Base-by-base conservation (phyloP, 176 grass and related monocot genomes). In the Elymus sibiricus region DNA sequence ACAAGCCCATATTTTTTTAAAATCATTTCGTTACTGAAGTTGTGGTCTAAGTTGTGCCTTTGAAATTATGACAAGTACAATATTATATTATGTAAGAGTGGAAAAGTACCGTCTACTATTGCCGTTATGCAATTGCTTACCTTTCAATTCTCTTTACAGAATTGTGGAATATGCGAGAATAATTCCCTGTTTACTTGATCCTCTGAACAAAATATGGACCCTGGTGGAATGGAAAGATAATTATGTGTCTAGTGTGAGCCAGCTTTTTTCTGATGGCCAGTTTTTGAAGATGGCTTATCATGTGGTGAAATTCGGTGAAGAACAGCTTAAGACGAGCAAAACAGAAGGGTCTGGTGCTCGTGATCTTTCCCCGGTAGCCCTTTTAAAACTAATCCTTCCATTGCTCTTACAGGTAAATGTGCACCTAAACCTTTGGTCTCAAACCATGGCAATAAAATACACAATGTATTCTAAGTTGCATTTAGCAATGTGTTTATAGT, bases 301-400 rank as follows among this genome's bases (percentile, higher is more conserved):
- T 47, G 70, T 74, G 70, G 70, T 74, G 70, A 28, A 74, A 74
- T 47, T 47, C n/a, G 5, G 6, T 24, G 70, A 74, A 11, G 70
- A 74, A 28, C 39, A 47, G n/a, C 71, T 74, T 28, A 47, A 28
- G 71, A 74, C 13, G 42, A 46, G 71, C 6, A 47, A 9, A 74
- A 16, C 24, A 9, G 40, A 28, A 24, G 42, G 44, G 12, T 17
- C 40, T 28, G 22, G 34, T 70, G 35, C 67, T 9, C 74, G 80
- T 83, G 70, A 82, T 68, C 60, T 81, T 59, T 83, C 86, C 82
- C 75, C 82, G 40, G 82, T 90, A 61, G 81, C 79, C 29, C 88
- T 79, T 86, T 79, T 93, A 28, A 72, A 82, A 49, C 88, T 79
- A 70, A 93, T 90, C 27, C 82, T 93, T 70, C 86, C 92, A 24